These are phyloP conservation scores for Aspergillus hancockii DNA, from an alignment of 495 filamentous ascomycete genomes.

Conservation along the genomic window DNA sequence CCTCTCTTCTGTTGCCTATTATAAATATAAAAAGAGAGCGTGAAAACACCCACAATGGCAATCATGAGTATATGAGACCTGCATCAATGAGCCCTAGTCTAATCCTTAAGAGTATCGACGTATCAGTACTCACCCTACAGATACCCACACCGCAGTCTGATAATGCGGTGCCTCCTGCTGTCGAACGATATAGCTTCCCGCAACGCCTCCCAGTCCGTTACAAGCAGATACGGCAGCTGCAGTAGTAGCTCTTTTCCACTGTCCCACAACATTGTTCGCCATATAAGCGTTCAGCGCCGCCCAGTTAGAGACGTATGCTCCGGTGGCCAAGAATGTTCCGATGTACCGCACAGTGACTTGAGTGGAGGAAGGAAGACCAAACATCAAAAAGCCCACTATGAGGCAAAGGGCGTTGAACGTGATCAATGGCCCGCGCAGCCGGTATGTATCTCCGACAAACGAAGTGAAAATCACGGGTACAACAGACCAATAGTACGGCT, in stretches of 20 bases:
- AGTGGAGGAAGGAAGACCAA: constrained; percentile 59
- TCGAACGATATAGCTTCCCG: constrained; percentile 73
- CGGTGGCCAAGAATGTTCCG: constrained; percentile 73
- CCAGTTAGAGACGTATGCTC: constrained; percentile 80
- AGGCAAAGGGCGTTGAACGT: constrained; percentile 71
- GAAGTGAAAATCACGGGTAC: constrained; percentile 72
- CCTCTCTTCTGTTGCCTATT: constrained; percentile 55
- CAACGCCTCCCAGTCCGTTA: constrained; percentile 75
- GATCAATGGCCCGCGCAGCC: constrained; percentile 67
- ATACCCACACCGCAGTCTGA: constrained; percentile 70
- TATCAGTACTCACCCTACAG: constrained; percentile 53
- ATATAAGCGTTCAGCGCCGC: constrained; percentile 74
- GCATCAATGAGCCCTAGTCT: neutral
- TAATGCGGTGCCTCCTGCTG: constrained; percentile 68
- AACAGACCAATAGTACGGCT: constrained; percentile 74
- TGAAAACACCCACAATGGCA: constrained; percentile 57
- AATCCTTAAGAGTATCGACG: neutral
- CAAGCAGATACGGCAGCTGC: constrained; percentile 68
- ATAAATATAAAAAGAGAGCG: constrained; percentile 59
- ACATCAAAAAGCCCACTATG: constrained; percentile 72
- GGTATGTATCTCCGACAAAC: constrained; percentile 63
- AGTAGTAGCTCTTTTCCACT: constrained; percentile 77
- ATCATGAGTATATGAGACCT: constrained; percentile 67
- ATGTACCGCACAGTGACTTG: constrained; percentile 72
- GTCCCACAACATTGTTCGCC: constrained; percentile 68